Evolutionary conservation across 1,139 yeast species (phyloP).

Genomic region (Saccharomyces hybrid): DNA sequence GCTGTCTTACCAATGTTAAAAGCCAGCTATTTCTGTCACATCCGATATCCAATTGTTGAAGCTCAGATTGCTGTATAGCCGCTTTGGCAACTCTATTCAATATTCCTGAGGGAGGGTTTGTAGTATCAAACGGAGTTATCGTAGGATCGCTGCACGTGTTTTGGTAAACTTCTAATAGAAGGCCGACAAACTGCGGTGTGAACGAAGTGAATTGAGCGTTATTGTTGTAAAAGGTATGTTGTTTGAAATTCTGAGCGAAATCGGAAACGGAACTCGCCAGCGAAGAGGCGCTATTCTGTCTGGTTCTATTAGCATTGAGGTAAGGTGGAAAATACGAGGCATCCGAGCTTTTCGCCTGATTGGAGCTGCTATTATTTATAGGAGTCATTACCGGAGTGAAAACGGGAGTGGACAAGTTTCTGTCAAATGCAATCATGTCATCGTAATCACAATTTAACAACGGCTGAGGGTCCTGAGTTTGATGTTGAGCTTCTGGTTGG

Average conservation of each 20-base stretch:
- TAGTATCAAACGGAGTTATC: conserved; percentile 31
- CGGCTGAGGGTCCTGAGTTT: neutral
- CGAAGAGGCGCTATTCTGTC: conserved; percentile 6
- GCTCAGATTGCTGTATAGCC: conserved; percentile 23
- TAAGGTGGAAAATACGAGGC: conserved; percentile 2
- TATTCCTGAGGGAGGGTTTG: conserved; percentile 32
- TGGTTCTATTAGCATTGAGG: neutral
- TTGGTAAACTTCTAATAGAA: conserved; percentile 28
- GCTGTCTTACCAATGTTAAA: conserved; percentile 23
- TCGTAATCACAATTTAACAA: neutral
- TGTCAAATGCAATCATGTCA: neutral
- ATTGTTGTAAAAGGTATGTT: conserved; percentile 3
- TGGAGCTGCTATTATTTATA: neutral
- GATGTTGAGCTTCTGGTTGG: neutral
- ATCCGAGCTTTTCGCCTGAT: neutral
- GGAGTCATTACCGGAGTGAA: neutral
- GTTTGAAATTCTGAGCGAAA: neutral
- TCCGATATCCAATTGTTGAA: conserved; percentile 22
- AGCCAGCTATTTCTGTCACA: conserved; percentile 23
- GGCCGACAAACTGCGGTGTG: conserved; percentile 20
- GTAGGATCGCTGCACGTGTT: conserved; percentile 28
- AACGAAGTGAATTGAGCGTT: conserved; percentile 8
- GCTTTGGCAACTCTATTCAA: conserved; percentile 28
- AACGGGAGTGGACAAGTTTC: neutral
- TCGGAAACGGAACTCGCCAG: conserved; percentile 6